Evolutionary conservation across 139 green algal genomes (phyloP), one percentile per base, ranked within the genome.

Genomic region (Micractinium sp.): DNA sequence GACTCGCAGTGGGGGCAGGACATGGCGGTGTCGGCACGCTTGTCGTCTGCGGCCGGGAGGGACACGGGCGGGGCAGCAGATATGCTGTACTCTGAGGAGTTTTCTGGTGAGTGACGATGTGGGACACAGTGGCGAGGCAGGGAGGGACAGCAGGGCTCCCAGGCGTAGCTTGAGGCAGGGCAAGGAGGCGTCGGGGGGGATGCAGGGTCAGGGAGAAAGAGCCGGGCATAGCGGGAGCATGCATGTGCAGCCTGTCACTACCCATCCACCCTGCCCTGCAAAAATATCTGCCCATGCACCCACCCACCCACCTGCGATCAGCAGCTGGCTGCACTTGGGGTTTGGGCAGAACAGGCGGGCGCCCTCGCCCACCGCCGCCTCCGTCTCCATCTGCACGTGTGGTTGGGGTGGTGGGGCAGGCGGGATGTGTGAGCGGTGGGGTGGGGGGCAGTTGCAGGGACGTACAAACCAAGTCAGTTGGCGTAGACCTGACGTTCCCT

Each of bases 271-370:
- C 47, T 56, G 47, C 47, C 47, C 67, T 75, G 67, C 67, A 75
- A 33, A 75, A 4, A 16, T 9, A 56, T 56, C 47, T 56, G 47
- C 47, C n/a, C 47, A 9, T 9, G 29, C 71, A 77, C 71, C 71
- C 71, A 38, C 71, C 85, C 0, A 36, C 56, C 67, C 86, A 66
- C 78, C 83, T 14, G 53, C 74, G 20, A 90, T 53, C 53, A 90
- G 86, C 86, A 90, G 86, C 86, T 80, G 66, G 77, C 36, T 74
- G 77, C 86, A 90, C 29, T 38, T 19, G 1, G 77, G 60, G 89
- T 92, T 92, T 47, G 93, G 93, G 87, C 93, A 94, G 90, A 92
- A 94, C 41, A 91, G 53, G 36, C 80, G 74, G 36, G 78, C 53
- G 36, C 69, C 75, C 13, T 56, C 47, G 36, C 87, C 83, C 2